Evolutionary conservation across 2,329 filamentous ascomycete species (phyloP).

Genomic region (Xylariaceae sp.): DNA sequence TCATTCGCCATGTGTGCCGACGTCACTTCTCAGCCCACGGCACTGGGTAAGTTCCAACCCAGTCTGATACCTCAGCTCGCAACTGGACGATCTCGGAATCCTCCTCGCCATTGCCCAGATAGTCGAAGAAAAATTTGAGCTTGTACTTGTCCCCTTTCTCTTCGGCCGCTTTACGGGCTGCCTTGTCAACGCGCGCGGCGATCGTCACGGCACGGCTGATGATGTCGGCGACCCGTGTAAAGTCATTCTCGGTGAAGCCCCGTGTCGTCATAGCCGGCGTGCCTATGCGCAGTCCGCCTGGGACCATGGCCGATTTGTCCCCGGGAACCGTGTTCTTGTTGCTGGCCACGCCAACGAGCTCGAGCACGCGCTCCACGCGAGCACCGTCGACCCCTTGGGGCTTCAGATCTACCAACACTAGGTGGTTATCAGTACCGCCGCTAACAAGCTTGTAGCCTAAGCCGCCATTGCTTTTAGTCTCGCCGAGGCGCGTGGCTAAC

Average conservation of each 20-base stretch:
- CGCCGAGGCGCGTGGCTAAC: conserved; percentile 72
- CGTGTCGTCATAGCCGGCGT: conserved; percentile 97
- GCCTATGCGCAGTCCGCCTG: conserved; percentile 91
- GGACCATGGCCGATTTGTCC: conserved; percentile 90
- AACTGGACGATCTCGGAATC: conserved; percentile 76
- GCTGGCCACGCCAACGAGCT: conserved; percentile 92
- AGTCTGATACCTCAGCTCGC: conserved; percentile 76
- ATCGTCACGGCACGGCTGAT: conserved; percentile 85
- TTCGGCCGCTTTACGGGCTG: conserved; percentile 71
- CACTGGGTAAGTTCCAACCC: conserved; percentile 76
- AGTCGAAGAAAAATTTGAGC: conserved; percentile 71
- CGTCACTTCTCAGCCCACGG: conserved; percentile 64
- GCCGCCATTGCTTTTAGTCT: conserved; percentile 74
- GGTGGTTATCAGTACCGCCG: conserved; percentile 96
- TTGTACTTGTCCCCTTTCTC: conserved; percentile 71
- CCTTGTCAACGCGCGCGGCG: conserved; percentile 76
- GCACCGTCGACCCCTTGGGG: conserved; percentile 86
- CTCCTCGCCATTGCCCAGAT: conserved; percentile 70
- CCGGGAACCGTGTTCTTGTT: conserved; percentile 99
- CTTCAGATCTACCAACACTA: conserved; percentile 91
- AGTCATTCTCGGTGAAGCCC: conserved; percentile 89
- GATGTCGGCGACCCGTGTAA: conserved; percentile 83
- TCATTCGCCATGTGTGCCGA: conserved; percentile 23
- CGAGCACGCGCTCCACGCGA: conserved; percentile 86
- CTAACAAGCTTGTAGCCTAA: conserved; percentile 89